phyloP scores from a whole-genome alignment of 2,329 filamentous ascomycete genomes.

The Xylariaceae sp. region DNA sequence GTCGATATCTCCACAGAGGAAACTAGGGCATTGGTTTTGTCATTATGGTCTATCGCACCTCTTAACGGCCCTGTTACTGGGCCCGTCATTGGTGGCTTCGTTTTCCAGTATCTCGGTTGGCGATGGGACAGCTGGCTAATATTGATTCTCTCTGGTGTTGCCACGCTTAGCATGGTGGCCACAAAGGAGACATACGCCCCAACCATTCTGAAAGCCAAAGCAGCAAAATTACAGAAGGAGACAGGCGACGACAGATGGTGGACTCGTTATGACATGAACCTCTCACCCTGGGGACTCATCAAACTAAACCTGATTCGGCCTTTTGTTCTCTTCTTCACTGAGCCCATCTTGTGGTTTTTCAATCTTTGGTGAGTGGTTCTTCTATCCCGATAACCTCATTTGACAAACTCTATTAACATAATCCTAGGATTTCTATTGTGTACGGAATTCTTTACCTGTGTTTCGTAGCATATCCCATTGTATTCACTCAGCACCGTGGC shows the following conservation, averaged over 20 bases:
- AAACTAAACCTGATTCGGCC: constrained; percentile 80
- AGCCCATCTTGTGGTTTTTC: constrained; percentile 81
- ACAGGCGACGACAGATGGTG: constrained; percentile 76
- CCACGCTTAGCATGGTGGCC: constrained; percentile 63
- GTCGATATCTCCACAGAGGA: constrained; percentile 84
- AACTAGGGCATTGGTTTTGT: constrained; percentile 81
- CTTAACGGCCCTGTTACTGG: constrained; percentile 71
- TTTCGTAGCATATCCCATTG: constrained; percentile 88
- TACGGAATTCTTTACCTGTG: constrained; percentile 90
- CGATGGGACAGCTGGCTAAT: constrained; percentile 86
- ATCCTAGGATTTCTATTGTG: constrained; percentile 73
- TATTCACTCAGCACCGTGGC: constrained; percentile 76
- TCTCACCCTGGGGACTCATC: constrained; percentile 69
- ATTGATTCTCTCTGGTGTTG: constrained; percentile 72
- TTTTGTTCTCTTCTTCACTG: constrained; percentile 76
- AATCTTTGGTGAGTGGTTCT: constrained; percentile 61
- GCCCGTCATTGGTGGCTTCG: constrained; percentile 81
- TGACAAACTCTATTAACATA: constrained; percentile 6
- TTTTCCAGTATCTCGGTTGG: constrained; percentile 81
- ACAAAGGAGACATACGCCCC: constrained; percentile 81
- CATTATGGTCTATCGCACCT: constrained; percentile 82
- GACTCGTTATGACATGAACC: constrained; percentile 78
- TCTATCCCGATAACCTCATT: neutral
- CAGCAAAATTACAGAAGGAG: constrained; percentile 68
- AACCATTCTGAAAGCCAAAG: constrained; percentile 71